Percentiles rank a stretch among this genome's conserved stretches.
Evolutionary conservation across 371 early-diverging fungal species (phyloP).

Genomic region (Mortierella sp.): DNA sequence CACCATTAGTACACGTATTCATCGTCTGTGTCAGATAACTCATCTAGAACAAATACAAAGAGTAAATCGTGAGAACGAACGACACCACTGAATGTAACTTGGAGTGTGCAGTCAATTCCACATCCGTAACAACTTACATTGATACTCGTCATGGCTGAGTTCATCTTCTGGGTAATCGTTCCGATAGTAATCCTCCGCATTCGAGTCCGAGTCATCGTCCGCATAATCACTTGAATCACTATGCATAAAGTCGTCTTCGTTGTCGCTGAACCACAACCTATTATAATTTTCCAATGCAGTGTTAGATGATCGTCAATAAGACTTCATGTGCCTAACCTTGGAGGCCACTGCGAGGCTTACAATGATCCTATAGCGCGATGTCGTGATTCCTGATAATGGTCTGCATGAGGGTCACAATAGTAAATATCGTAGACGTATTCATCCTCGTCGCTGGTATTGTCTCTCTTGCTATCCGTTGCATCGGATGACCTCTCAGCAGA

Average conservation of each 20-base stretch:
- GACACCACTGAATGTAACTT: background rate
- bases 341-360: constrained; percentile 34
- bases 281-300: no score
- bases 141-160: constrained; percentile 54
- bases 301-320: background rate
- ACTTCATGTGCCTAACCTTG: no score
- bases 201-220: constrained; percentile 69
- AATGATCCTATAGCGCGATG: constrained; percentile 58
- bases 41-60: background rate
- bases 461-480: constrained; percentile 19
- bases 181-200: constrained; percentile 74
- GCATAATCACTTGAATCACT: constrained; percentile 64
- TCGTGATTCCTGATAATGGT: constrained; percentile 23
- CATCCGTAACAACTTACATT: constrained; percentile 16
- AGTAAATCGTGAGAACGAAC: background rate
- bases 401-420: constrained; percentile 61
- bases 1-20: constrained; percentile 22
- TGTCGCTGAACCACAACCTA: constrained; percentile 63
- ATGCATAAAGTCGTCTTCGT: constrained; percentile 62
- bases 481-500: constrained; percentile 3
- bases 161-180: constrained; percentile 74
- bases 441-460: constrained; percentile 57
- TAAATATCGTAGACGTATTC: constrained; percentile 73
- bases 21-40: constrained; percentile 18
- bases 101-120: no score